These are phyloP conservation scores for Fusarium dlaminii DNA, from an alignment of 2,329 filamentous ascomycete species.

Conservation along the genomic window DNA sequence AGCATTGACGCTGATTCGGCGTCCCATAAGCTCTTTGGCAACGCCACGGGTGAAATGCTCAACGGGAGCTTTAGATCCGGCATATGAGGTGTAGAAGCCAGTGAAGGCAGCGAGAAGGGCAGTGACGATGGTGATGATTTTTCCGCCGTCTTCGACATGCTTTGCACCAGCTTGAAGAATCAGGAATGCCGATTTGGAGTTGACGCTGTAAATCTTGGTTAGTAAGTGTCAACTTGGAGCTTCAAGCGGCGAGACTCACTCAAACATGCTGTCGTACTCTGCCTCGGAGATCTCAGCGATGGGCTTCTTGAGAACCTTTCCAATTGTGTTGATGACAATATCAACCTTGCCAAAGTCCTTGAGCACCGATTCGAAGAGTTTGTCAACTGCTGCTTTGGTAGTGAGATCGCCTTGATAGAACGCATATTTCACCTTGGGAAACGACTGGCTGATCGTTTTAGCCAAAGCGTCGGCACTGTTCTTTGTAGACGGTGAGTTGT, in stretches of 20 bases:
- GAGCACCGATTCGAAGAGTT: background rate
- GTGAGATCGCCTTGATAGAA: background rate
- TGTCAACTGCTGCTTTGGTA: background rate
- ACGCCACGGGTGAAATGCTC: background rate
- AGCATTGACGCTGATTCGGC: background rate
- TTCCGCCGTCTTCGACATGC: background rate
- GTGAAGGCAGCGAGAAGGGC: background rate
- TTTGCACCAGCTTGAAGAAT: background rate
- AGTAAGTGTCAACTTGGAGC: rapidly evolving
- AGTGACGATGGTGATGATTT: background rate
- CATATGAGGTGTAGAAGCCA: background rate
- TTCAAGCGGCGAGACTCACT: rapidly evolving
- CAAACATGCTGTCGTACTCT: background rate
- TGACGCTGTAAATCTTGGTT: background rate
- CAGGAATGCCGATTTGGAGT: background rate
- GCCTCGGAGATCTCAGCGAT: background rate
- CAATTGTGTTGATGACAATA: background rate
- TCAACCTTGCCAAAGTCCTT: background rate
- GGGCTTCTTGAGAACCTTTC: background rate
- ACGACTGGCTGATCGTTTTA: background rate
- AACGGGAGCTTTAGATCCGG: background rate
- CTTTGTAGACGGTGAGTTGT: background rate
- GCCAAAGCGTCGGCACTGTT: background rate
- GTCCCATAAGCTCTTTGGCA: background rate
- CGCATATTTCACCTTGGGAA: background rate